Evolutionary conservation across 208 protist species (phyloP), one percentile per base, ranked within the genome.

Genomic region (Leishmania lainsoni): DNA sequence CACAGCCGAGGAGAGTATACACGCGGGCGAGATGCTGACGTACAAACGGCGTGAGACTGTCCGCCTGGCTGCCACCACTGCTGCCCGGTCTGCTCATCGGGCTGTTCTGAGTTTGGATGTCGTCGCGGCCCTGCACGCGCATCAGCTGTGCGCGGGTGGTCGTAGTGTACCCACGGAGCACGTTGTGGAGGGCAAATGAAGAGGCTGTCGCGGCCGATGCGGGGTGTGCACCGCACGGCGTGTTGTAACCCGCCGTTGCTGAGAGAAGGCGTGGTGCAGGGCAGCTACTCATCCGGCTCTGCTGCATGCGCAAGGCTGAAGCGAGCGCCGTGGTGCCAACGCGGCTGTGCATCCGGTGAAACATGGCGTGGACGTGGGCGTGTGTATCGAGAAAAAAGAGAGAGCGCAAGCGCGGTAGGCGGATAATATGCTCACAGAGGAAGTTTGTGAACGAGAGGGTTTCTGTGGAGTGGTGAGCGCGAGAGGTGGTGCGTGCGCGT

Each of bases 21-120:
- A 97, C 93, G 5, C 89, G 90, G 17, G 84, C 79, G 29, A 98
- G 93, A 83, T 98, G 93, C 82, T 93, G 82, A 3, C 93, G 93
- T 26, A 96, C 93, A 84, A 93, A 89, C 22, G 92, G 92, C 22
- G 93, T 96, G 69, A 98, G 86, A 66, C 87, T 94, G 74, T 97
- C 93, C 0, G 85, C 90, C 66, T 91, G 86, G 81, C 79, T 93
- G 68, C 86, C 85, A 29, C 87, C 87, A 32, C 79, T 72, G 76
- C 63, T 81, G 48, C 84, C 88, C 5, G 69, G 70, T 79, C 86
- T 94, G 65, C 84, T 89, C 81, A 88, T 91, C 0, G 91, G 92
- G 20, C 69, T 89, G 32, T 83, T 91, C 66, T 85, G 70, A 26
- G 56, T 79, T 61, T 86, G 86, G 26, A 96, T 58, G 71, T 86